Percentiles rank a stretch among this genome's conserved stretches.
phyloP scores from a whole-genome alignment of 2,329 filamentous ascomycete genomes.

The Dothistroma septosporum region DNA sequence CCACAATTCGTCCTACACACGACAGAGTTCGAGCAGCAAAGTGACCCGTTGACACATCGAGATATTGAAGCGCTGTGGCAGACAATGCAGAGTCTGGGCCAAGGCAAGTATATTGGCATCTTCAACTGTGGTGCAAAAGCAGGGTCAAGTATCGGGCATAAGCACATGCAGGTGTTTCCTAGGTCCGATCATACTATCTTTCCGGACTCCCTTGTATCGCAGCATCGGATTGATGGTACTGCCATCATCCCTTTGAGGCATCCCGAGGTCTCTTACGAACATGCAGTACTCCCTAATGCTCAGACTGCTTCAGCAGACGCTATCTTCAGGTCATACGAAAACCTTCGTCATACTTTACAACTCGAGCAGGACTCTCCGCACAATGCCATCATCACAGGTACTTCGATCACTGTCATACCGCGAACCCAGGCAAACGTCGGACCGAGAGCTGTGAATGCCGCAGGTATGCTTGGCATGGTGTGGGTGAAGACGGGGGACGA shows the following conservation, averaged over 20 bases:
- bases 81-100: constrained; percentile 24
- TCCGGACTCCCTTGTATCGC: constrained; percentile 11
- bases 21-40: constrained; percentile 37
- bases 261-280: not conserved
- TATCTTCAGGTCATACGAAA: constrained; percentile 20
- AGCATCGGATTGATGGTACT: constrained; percentile 5
- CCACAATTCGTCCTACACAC: constrained; percentile 41
- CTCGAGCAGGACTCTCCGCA: constrained; percentile 27
- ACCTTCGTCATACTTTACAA: constrained; percentile 12
- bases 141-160: constrained; percentile 44
- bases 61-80: constrained; percentile 40
- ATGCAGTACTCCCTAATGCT: constrained; percentile 14
- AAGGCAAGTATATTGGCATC: constrained; percentile 37
- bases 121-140: constrained; percentile 46
- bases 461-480: constrained; percentile 38
- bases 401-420: constrained; percentile 37
- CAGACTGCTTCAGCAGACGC: constrained; percentile 2
- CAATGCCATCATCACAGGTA: constrained; percentile 35
- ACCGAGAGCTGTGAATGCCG: constrained; percentile 32
- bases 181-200: constrained; percentile 29
- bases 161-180: constrained; percentile 44
- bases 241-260: not conserved
- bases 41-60: constrained; percentile 35
- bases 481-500: constrained; percentile 19
- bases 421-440: constrained; percentile 29